Evolutionary conservation across 495 filamentous ascomycete species (phyloP), one percentile per base, ranked within the genome.

Genomic region (Tuber calosporum): DNA sequence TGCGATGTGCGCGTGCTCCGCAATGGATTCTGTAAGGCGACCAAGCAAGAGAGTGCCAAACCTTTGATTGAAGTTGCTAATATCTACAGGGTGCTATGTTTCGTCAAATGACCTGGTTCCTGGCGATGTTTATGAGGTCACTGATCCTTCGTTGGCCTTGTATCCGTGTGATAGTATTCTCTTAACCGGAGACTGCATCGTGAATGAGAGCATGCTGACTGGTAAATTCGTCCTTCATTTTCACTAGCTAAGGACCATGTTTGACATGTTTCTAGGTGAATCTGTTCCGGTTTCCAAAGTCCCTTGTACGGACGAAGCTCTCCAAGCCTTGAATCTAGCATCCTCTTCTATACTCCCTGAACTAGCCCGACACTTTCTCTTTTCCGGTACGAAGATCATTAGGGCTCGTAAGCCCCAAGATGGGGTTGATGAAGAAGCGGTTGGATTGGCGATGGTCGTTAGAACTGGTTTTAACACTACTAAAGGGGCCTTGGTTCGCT

Each of bases 191-290:
- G 96, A 99, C 82, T 97, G 93, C 82, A 98, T 99, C 75, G 93
- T 99, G 74, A 99, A 99, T 82, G 96, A 99, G 82, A 97, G 94
- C 85, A 99, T 99, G 96, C 88, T 99, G 41, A 99, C 96, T 53
- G 91, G 90, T 90, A 80, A 79, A 84, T 80, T 30, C 70, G 3
- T 17, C 36, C 43, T 36, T 70, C 30, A 15, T 42, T 39, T 53
- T 68, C 3, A 38, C 22, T 19, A 36, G 22, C 40, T 7, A 39
- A 53, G 11, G 26, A 9, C 41, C 45, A 66, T 37, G n/a, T 67
- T 79, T 84, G 72, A 84, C 71, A 71, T 43, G 30, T 38, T 48
- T 73, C 19, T 70, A 90, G 94, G 93, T 66, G 96, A 99, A 85
- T 98, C 96, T 69, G 92, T 99, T 39, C 96, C 96, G 9, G 94